Base-by-base conservation (phyloP, 2,329 filamentous ascomycete species). In the Aspergillus sp. region DNA sequence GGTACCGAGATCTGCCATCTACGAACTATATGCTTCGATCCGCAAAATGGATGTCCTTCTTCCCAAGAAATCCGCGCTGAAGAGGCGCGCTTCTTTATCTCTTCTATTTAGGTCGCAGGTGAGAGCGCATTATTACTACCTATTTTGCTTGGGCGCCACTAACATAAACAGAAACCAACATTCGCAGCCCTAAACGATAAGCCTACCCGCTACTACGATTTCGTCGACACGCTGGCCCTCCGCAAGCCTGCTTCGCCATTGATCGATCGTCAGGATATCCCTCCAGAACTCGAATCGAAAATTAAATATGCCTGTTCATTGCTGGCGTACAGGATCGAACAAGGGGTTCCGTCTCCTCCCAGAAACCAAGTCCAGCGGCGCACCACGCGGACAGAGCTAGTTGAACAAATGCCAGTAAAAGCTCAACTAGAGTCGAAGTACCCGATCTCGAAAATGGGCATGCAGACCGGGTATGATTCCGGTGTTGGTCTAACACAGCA, bases 241-340 rank as follows among this genome's bases (percentile, higher is more conserved):
- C 74, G 70, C 54, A 66, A 70, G 28, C 72, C 75, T 4, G 58
- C 63, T 3, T 74, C 76, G 3, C 71, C 74, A 4, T 60, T 77
- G 23, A 72, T 78, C 22, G 66, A 72, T 13, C 73, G 77, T 25
- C 77, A 73, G 61, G 57, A 69, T 2, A 68, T 80, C 15, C 64
- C 70, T 3, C 68, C 70, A 7, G 69, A 74, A 23, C 53, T 78
- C 4, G 76, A 78, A 57, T 69, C 64, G 2, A 69, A 79, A 49
- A 60, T 80, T 38, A 72, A 73, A 61, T 68, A 74, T 52, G 66
- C 76, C 17, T 80, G 78, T 59, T 69, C 68, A 23, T 67, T 73
- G 54, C 74, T 72, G 25, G 59, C 65, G 17, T 70, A 69, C 54
- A 71, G 72, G 52, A 73, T 74, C 60, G 71, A 74, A 47, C 69